Conservation (phyloP, 2,329 filamentous ascomycete species). For the Aspergillus sp. region DNA sequence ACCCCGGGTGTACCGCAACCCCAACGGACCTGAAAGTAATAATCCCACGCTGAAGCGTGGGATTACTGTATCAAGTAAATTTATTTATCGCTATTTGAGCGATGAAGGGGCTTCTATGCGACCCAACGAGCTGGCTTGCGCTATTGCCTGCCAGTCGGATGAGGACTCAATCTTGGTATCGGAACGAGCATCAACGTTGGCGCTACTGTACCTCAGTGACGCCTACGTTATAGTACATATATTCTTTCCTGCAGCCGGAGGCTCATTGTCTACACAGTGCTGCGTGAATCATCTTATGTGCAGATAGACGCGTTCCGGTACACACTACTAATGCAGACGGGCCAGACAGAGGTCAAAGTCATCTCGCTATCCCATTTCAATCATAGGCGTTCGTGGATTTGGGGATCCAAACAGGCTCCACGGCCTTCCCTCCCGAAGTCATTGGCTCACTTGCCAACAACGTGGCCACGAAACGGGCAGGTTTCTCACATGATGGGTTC, state of each 20-base stretch:
- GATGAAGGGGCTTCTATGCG: not conserved
- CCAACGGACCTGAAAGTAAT: not conserved
- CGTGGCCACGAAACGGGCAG: slow-evolving; percentile 1
- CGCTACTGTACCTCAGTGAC: not conserved
- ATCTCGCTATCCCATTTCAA: not conserved
- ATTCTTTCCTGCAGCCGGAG: not conserved
- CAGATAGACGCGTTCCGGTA: not conserved
- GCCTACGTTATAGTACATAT: not conserved
- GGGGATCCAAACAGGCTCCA: slow-evolving; percentile 4
- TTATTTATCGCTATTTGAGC: not conserved
- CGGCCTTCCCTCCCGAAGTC: not conserved
- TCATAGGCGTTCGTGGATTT: not conserved
- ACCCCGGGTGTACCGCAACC: not conserved
- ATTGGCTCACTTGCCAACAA: not conserved
- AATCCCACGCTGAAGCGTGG: not conserved
- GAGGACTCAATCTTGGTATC: not conserved
- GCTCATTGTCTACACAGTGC: not conserved
- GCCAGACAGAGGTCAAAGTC: not conserved
- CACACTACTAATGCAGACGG: not conserved
- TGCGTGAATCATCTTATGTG: not conserved
- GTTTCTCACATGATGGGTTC: slow-evolving; percentile 1
- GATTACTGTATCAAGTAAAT: not conserved
- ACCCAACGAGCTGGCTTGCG: not conserved
- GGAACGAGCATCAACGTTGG: not conserved
- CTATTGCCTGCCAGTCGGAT: not conserved